A percentile compares a stretch with the other conserved stretches of the same genome.
Evolutionary conservation across 805 yeast species (phyloP).

Genomic region (Komagataella ulmi): DNA sequence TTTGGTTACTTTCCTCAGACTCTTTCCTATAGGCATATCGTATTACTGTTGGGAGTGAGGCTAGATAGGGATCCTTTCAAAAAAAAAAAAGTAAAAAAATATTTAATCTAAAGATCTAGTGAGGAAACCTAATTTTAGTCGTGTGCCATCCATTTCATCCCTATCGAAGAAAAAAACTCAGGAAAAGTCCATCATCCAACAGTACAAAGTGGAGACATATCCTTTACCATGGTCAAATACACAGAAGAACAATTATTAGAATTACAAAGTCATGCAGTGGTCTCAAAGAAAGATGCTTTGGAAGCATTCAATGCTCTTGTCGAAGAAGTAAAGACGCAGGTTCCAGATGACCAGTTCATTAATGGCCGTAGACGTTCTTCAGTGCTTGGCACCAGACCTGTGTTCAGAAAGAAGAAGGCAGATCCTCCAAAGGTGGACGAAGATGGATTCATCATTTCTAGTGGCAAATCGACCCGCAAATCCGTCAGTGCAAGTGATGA

Average conservation of each 20-base stretch:
- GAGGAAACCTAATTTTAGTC: neutral
- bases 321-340: slow-evolving; percentile 40
- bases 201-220: neutral
- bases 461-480: slow-evolving; percentile 24
- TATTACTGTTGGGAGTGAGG: neutral
- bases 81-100: neutral
- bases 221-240: slow-evolving; percentile 33
- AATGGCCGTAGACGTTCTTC: slow-evolving; percentile 15
- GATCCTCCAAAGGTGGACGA: slow-evolving; percentile 43
- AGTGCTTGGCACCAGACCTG: slow-evolving; percentile 14
- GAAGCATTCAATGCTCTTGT: slow-evolving; percentile 52
- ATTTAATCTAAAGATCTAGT: neutral
- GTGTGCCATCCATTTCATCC: neutral
- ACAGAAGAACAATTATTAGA: slow-evolving; percentile 59
- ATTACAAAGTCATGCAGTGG: slow-evolving; percentile 40
- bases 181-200: neutral
- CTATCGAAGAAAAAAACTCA: neutral
- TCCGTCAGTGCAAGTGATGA: slow-evolving; percentile 36
- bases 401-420: slow-evolving; percentile 42
- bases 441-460: slow-evolving; percentile 59
- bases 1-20: slow-evolving; percentile 51
- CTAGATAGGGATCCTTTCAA: neutral
- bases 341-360: neutral
- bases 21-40: slow-evolving; percentile 56
- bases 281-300: slow-evolving; percentile 52